Evolutionary conservation across 768 basidiomycete genomes (phyloP).

Genomic region (Tulasnella sp.): DNA sequence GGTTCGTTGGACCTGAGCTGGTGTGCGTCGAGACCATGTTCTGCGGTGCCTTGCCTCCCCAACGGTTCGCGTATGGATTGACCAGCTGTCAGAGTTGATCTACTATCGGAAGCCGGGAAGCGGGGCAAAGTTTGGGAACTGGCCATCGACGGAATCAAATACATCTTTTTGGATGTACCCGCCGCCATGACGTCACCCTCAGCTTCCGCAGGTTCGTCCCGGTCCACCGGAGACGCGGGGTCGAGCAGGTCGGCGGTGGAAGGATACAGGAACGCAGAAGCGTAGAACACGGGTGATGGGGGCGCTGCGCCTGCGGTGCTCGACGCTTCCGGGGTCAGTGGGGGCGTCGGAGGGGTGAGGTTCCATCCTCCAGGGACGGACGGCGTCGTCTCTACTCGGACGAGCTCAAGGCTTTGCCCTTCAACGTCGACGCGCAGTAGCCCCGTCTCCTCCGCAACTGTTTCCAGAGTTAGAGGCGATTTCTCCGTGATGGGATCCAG

Average conservation of each 20-base stretch:
- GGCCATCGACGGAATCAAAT: not conserved
- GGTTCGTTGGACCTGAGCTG: not conserved
- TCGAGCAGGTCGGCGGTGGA: not conserved
- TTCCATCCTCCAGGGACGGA: not conserved
- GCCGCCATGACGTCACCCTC: not conserved
- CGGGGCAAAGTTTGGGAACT: conserved; percentile 14
- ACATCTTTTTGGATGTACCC: not conserved
- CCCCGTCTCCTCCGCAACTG: not conserved
- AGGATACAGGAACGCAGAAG: not conserved
- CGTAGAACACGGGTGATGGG: conserved; percentile 6
- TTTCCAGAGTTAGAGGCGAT: not conserved
- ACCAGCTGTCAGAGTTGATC: not conserved
- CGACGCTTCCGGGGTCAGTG: not conserved
- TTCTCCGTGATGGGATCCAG: not conserved
- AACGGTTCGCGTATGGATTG: not conserved
- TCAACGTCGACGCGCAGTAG: not conserved
- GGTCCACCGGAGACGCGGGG: not conserved
- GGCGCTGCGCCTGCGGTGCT: not conserved
- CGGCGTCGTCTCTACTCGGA: not conserved
- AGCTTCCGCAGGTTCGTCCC: not conserved
- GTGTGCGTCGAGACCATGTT: not conserved
- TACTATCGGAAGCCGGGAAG: not conserved
- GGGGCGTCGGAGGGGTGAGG: not conserved
- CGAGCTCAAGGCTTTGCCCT: not conserved
- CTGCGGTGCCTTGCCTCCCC: not conserved